These are phyloP conservation scores for Trichoderma asperellum DNA, from an alignment of 2,329 filamentous ascomycete species.

Conservation along the genomic window DNA sequence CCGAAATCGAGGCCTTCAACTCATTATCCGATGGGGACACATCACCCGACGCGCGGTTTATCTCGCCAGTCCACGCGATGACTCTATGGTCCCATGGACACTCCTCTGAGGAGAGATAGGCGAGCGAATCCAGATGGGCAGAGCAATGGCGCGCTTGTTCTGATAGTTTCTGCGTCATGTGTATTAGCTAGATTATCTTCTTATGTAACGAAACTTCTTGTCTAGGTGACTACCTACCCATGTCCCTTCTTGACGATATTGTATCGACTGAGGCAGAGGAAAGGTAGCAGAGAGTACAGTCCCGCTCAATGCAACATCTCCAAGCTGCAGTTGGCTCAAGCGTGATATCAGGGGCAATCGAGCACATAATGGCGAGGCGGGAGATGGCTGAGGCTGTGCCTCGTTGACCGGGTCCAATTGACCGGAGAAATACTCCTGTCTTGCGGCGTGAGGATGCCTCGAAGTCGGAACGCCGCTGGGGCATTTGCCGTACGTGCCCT, in stretches of 20 bases:
- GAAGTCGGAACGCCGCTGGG: neutral
- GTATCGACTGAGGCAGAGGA: slow-evolving; percentile 61
- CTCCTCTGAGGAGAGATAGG: slow-evolving; percentile 74
- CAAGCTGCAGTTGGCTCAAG: neutral
- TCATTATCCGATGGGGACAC: neutral
- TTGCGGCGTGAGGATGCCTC: neutral
- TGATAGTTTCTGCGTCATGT: neutral
- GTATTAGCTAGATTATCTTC: neutral
- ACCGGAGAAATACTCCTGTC: neutral
- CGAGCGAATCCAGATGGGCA: slow-evolving; percentile 86
- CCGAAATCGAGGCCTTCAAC: neutral
- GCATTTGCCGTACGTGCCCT: slow-evolving; percentile 3
- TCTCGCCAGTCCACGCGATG: slow-evolving; percentile 93
- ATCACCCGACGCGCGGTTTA: slow-evolving; percentile 47
- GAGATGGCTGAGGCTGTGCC: neutral
- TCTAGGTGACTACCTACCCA: slow-evolving; percentile 54
- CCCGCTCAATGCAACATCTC: slow-evolving; percentile 45
- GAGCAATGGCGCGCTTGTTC: slow-evolving; percentile 75
- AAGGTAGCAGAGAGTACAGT: slow-evolving; percentile 68
- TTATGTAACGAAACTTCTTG: too few species aligned
- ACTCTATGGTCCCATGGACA: slow-evolving; percentile 87
- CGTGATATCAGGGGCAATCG: neutral
- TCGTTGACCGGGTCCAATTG: neutral
- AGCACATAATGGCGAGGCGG: neutral
- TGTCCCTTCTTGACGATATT: slow-evolving; percentile 59